phyloP scores from a whole-genome alignment of 441 rosid species.

The Euphorbia schlechtendalii region DNA sequence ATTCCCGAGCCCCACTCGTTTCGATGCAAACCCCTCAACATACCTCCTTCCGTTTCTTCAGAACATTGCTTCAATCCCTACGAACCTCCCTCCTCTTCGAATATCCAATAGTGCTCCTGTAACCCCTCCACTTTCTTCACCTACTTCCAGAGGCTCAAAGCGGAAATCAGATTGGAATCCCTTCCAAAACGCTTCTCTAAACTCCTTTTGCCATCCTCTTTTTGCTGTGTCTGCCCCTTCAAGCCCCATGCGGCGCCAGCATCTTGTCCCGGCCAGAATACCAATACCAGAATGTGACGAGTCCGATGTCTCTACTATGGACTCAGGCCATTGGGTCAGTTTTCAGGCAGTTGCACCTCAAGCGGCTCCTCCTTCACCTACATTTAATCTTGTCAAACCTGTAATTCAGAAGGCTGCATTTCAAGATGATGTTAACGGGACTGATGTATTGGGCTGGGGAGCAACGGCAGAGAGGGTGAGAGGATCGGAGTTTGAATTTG shows the following conservation, averaged over 20 bases:
- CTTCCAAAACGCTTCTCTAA: conserved; percentile 45
- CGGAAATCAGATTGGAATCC: conserved; percentile 59
- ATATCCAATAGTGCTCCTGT: conserved; percentile 95
- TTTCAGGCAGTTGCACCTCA: conserved; percentile 49
- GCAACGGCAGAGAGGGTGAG: conserved; percentile 43
- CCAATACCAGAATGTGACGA: conserved; percentile 90
- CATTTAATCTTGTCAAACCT: conserved; percentile 53
- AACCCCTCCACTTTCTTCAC: conserved; percentile 91
- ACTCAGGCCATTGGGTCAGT: conserved; percentile 86
- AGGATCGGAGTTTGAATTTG: conserved; percentile 62
- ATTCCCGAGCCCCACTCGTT: conserved; percentile 71
- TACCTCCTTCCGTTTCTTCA: conserved; percentile 60
- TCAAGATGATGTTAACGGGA: no score
- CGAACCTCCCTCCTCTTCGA: conserved; percentile 72
- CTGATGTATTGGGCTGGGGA: conserved; percentile 43
- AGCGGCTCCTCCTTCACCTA: conserved; percentile 48
- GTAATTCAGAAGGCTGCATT: conserved; percentile 28
- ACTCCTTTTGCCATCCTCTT: conserved; percentile 51
- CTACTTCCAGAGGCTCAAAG: conserved; percentile 63
- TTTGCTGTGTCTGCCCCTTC: conserved; percentile 87
- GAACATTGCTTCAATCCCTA: conserved; percentile 64
- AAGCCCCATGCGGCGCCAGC: conserved; percentile 72
- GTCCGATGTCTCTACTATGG: conserved; percentile 82
- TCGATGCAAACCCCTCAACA: conserved; percentile 48
- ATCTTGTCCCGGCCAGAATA: conserved; percentile 49